Base-by-base conservation (phyloP, 495 filamentous ascomycete genomes). In the Hyaloscypha bicolor region DNA sequence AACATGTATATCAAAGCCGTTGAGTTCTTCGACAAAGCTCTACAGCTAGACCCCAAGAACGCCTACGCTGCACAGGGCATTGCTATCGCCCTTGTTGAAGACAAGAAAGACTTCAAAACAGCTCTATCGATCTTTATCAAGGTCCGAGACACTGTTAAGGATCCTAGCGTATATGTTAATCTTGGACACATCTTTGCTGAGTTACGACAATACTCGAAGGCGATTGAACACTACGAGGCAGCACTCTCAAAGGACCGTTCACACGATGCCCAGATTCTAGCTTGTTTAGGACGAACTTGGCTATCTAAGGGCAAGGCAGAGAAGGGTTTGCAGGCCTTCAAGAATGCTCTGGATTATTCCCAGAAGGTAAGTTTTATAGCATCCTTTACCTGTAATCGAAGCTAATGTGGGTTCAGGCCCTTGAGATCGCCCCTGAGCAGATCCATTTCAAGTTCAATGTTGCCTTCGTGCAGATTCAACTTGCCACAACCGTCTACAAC, bases 21-120 rank as follows among this genome's bases (percentile, higher is more conserved):
- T 12, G 96, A 97, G 75, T 98, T 98, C 80, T 99, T 97, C 75
- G 96, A 98, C 76, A 99, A 99, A 79, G 94, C 93, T 30, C 80
- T 99, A 19, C 93, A 95, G 73, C 80, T 98, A 3, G 95, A 99
- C 72, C 87, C 91, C 1, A 91, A 89, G 77, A 98, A 98, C 69
- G 95, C 96, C 1, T 96, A 96, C 73, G 95, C 95, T 0, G 95
- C 96, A 12, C 96, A 99, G 73, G 95, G 96, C 37, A 88, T 98
- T 68, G 95, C 90, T 9, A 98, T 99, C 71, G 93, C 95, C 3
- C 82, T 98, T 55, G 85, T 95, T 0, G 95, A 99, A 74, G 96
- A 98, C 75, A 93, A 89, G 80, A 96, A 93, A 75, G 92, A 97
- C 70, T 86, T 90, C 77, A 85, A 85, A 64, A 81, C 82, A 48